Conservation (phyloP, 2,329 filamentous ascomycete species). For the Kalaharituber pfeilii region DNA sequence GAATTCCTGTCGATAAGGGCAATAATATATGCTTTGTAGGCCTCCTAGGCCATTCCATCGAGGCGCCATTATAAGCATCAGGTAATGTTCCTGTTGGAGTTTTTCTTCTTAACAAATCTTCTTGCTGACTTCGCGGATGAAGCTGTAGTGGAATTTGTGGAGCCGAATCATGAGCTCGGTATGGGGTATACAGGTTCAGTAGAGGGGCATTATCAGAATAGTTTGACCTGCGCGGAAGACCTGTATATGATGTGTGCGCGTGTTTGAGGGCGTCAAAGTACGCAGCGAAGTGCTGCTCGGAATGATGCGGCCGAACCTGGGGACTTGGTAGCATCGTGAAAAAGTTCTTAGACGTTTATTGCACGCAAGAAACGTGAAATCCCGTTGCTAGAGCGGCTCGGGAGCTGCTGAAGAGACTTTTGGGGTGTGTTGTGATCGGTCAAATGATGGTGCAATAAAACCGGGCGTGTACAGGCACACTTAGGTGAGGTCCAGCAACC, state of each 20-base stretch:
- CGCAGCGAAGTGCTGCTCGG: not conserved
- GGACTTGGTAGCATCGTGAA: not conserved
- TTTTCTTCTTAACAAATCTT: constrained; percentile 75
- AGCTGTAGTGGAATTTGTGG: constrained; percentile 8
- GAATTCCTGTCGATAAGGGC: constrained; percentile 36
- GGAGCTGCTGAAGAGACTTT: too few relatives aligned
- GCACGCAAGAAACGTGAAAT: too few relatives aligned
- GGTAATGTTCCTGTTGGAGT: constrained; percentile 88
- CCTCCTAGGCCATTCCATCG: constrained; percentile 52
- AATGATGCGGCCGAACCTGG: not conserved
- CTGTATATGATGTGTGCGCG: not conserved
- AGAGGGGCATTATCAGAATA: not conserved
- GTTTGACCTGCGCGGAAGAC: not conserved
- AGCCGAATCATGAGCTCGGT: constrained; percentile 1
- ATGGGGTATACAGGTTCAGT: constrained; percentile 11
- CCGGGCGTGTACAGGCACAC: not conserved
- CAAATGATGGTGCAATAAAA: not conserved
- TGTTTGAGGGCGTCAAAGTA: constrained; percentile 5
- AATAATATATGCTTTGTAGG: constrained; percentile 75
- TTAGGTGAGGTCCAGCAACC: not conserved
- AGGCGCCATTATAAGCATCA: constrained; percentile 71
- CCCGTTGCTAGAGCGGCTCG: too few relatives aligned
- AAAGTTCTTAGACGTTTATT: too few relatives aligned
- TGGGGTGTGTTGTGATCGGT: not conserved
- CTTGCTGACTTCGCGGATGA: constrained; percentile 25